Conservation (phyloP, 192 early-diverging fungal species). For the Coemansia furcata region DNA sequence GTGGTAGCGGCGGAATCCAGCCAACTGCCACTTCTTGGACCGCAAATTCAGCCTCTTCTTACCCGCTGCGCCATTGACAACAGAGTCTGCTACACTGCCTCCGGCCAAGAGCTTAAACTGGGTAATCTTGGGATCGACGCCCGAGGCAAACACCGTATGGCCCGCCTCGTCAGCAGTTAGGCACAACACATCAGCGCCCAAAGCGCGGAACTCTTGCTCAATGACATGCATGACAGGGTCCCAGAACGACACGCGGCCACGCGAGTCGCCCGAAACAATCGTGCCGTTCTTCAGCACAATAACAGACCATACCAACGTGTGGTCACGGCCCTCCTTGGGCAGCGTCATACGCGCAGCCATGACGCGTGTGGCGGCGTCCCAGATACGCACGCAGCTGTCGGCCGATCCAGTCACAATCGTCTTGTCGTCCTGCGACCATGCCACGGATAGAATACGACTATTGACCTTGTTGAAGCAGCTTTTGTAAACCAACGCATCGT, state of each 20-base stretch:
- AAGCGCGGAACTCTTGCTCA: constrained; percentile 67
- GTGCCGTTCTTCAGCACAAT: constrained; percentile 65
- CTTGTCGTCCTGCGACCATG: constrained; percentile 73
- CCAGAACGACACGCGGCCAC: constrained; percentile 91
- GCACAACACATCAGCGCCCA: constrained; percentile 87
- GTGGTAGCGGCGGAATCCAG: constrained; percentile 88
- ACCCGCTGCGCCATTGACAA: not conserved
- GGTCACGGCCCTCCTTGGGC: constrained; percentile 63
- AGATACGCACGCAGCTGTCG: constrained; percentile 74
- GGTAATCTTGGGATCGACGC: constrained; percentile 86
- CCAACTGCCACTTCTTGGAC: constrained; percentile 67
- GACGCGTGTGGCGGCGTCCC: constrained; percentile 58
- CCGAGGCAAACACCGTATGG: constrained; percentile 77
- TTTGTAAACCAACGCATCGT: constrained; percentile 65
- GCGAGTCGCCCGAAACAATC: constrained; percentile 86
- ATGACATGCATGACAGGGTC: constrained; percentile 66
- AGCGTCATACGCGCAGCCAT: constrained; percentile 72
- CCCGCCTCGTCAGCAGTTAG: constrained; percentile 65
- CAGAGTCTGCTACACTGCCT: constrained; percentile 19
- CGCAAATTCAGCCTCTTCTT: not conserved
- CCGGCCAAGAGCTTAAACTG: constrained; percentile 57
- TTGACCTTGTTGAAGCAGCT: constrained; percentile 62
- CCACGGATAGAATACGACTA: constrained; percentile 79
- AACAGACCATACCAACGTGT: constrained; percentile 91
- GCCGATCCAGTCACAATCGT: constrained; percentile 80